Evolutionary conservation across 2,329 filamentous ascomycete genomes (phyloP).

Genomic region (Cladophialophora chaetospira): DNA sequence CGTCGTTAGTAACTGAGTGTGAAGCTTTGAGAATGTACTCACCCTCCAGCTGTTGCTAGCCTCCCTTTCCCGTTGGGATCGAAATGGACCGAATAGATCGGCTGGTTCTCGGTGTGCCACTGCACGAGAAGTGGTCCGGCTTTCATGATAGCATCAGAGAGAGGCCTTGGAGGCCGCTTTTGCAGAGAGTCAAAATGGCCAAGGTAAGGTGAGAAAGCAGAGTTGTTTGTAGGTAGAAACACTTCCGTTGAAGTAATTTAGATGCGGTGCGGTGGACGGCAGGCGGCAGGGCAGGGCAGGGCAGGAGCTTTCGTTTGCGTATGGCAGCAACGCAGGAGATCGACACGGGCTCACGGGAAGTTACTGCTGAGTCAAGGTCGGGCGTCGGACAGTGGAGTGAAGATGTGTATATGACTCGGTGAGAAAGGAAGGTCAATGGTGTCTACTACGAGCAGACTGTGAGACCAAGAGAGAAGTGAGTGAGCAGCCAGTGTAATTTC

Average conservation of each 20-base stretch:
- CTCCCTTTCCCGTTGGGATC: constrained; percentile 89
- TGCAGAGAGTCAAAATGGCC: constrained; percentile 22
- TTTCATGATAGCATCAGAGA: constrained; percentile 68
- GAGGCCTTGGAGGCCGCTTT: constrained; percentile 21
- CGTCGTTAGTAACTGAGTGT: constrained; percentile 14
- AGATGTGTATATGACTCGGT: no score
- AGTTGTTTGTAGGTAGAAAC: no score
- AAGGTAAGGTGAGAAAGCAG: neutral
- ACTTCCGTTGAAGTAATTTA: no score
- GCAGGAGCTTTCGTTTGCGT: constrained; percentile 13
- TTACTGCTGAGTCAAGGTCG: constrained; percentile 21
- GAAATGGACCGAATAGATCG: constrained; percentile 97
- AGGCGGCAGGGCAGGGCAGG: constrained; percentile 14
- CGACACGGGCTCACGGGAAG: constrained; percentile 10
- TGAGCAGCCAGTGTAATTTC: neutral
- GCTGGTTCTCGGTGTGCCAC: constrained; percentile 97
- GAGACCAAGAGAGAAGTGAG: neutral
- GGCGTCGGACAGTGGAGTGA: constrained; percentile 1
- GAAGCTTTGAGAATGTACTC: constrained; percentile 33
- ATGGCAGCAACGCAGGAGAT: constrained; percentile 11
- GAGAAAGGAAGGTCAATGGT: neutral
- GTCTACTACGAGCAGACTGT: neutral
- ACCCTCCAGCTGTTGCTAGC: constrained; percentile 86
- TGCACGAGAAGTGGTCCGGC: constrained; percentile 93
- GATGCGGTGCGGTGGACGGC: constrained; percentile 5